Evolutionary conservation across 495 filamentous ascomycete genomes (phyloP), one percentile per base, ranked within the genome.

Genomic region (Platismatia glauca): DNA sequence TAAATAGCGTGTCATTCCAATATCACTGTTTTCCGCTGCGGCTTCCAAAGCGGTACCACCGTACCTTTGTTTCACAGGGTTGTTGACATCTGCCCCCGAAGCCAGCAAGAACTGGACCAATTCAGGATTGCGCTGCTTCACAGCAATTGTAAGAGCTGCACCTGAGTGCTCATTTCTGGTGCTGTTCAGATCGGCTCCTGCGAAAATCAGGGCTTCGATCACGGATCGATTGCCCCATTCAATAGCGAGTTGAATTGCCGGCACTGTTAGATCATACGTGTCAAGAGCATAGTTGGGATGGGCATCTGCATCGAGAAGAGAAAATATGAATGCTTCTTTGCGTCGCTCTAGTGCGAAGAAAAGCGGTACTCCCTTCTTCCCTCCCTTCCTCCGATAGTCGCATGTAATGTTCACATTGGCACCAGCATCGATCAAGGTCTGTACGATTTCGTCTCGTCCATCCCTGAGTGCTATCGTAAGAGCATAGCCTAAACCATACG

Each of bases 101-200:
- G 59, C 52, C 20, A 64, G 50, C 35, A 66, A 31, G 29, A 66
- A 39, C 39, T 39, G 55, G 29, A 66, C 61, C 13, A 63, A 18
- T 3, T 15, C 61, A 33, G 22, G 27, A 24, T 66, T 22, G n/a
- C 15, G 13, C 4, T 13, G 20, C 12, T n/a, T 29, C 3, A 50
- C 44, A 37, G 58, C 58, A 20, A 37, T 48, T 3, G 22, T 33
- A 11, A 60, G 58, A 1, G 7, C 13, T 43, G 39, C 0, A 18
- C 39, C 15, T 20, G 15, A 20, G 15, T 20, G 7, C 37, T 3
- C 31, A 18, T 0, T 37, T 4, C 34, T 37, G 4, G 34, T 13
- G 38, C 12, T 15, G 22, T 59, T 33, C 12, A 59, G 24, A 7
- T 34, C 27, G 22, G 41, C 58, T n/a, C 58, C 58, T 33, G 58